Evolutionary conservation across 2,329 filamentous ascomycete species (phyloP), one percentile per base, ranked within the genome.

Genomic region (Tolypocladium tropicale): DNA sequence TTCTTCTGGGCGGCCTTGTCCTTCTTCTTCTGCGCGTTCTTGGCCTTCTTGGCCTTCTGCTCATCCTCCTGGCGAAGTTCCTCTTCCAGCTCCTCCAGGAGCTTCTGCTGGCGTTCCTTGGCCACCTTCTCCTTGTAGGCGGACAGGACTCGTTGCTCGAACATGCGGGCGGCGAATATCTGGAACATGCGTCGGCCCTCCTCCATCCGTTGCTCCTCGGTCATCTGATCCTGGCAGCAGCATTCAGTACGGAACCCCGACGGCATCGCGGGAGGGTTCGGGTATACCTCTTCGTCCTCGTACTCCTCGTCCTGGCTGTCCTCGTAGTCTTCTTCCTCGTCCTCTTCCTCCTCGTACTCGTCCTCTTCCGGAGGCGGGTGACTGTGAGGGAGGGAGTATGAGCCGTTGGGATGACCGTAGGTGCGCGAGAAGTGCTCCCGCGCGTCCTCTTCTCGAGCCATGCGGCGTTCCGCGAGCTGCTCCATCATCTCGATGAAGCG

Each of bases 401-500:
- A 77, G 72, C 80, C 85, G 73, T 88, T 86, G 58, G 82, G 71
- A 67, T 82, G 80, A 62, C 72, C 72, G 58, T 79, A 82, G 67
- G 79, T 78, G 60, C 82, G 79, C 56, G 85, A 78, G 67, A 85
- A 78, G 63, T 82, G 78, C 62, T 83, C 78, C 60, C 71, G 64
- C 41, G 90, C 89, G 69, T 96, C 91, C 74, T 94, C 92, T 76
- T 97, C 93, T 64, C 94, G 87, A 68, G 92, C 90, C 93, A 99
- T 96, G 65, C 94, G 85, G 65, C 93, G 89, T 75, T 99, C 94
- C 39, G 94, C 94, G 65, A 99, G 82, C 75, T 97, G 93, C 72
- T 99, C 94, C 94, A 99, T 99, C 94, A 99, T 99, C 72, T 99
- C 94, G 73, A 99, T 99, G 76, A 99, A 99, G 69, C 96, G 95